These are phyloP conservation scores for Populus pruinosa DNA, from an alignment of 345 rosid genomes.

Conservation along the genomic window DNA sequence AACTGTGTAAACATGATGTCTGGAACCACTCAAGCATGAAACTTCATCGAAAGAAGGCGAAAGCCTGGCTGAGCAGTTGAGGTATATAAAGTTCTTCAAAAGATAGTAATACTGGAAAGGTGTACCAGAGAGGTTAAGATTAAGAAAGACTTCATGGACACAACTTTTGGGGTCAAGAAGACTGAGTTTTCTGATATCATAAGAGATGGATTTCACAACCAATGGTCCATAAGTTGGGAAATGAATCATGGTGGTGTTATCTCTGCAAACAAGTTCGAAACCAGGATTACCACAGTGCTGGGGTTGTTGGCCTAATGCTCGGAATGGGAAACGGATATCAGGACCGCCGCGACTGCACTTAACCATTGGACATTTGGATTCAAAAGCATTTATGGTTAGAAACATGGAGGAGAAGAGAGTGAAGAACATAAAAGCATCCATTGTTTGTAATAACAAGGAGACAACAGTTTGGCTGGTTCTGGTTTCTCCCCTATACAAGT, in stretches of 20 bases:
- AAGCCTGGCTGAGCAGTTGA: slow-evolving; percentile 47
- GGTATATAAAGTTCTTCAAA: slow-evolving; percentile 47
- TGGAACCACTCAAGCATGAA: slow-evolving; percentile 49
- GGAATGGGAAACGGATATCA: slow-evolving; percentile 50
- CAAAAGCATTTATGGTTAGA: slow-evolving; percentile 16
- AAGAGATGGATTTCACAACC: slow-evolving; percentile 51
- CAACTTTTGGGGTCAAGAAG: slow-evolving; percentile 54
- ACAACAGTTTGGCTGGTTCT: not conserved
- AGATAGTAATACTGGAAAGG: slow-evolving; percentile 47
- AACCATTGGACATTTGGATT: slow-evolving; percentile 10
- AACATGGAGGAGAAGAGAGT: slow-evolving; percentile 16
- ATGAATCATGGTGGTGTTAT: slow-evolving; percentile 46
- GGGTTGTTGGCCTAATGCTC: slow-evolving; percentile 19
- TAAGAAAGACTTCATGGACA: slow-evolving; percentile 54
- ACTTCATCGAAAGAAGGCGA: slow-evolving; percentile 30
- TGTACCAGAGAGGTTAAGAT: slow-evolving; percentile 51
- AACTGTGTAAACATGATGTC: slow-evolving; percentile 43
- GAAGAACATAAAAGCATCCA: slow-evolving; percentile 20
- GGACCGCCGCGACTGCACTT: slow-evolving; percentile 34
- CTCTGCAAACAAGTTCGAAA: slow-evolving; percentile 45
- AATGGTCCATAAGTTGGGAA: slow-evolving; percentile 44
- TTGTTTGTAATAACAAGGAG: not conserved
- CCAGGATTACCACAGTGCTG: slow-evolving; percentile 27
- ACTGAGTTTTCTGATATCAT: slow-evolving; percentile 24
- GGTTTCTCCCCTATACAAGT: not conserved